Conservation (phyloP, 2,329 filamentous ascomycete species). For the Cladosporium velox region DNA sequence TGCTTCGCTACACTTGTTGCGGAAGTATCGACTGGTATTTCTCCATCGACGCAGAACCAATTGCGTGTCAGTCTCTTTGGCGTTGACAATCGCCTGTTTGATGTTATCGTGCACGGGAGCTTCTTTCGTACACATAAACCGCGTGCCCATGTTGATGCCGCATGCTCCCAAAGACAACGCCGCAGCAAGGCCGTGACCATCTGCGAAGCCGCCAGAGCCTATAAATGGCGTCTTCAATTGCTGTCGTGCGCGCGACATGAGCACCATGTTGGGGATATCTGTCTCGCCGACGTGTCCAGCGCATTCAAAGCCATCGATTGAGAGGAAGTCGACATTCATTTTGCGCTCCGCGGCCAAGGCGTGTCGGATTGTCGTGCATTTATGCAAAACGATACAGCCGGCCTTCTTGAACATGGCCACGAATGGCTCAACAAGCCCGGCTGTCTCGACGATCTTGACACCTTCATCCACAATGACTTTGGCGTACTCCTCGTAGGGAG, state of each 20-base stretch:
- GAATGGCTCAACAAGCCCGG: constrained; percentile 87
- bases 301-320: constrained; percentile 97
- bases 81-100: constrained; percentile 87
- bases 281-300: constrained; percentile 85
- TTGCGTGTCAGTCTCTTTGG: constrained; percentile 87
- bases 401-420: constrained; percentile 85
- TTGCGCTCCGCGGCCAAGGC: constrained; percentile 81
- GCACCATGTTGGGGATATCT: constrained; percentile 86
- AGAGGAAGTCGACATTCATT: constrained; percentile 93
- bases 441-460: constrained; percentile 87
- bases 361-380: constrained; percentile 95
- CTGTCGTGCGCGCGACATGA: constrained; percentile 83
- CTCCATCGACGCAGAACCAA: constrained; percentile 86
- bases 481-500: constrained; percentile 89
- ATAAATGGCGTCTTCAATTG: constrained; percentile 86
- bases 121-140: constrained; percentile 95
- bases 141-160: constrained; percentile 97
- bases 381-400: constrained; percentile 81
- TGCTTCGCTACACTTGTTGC: constrained; percentile 82
- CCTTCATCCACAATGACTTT: constrained; percentile 93
- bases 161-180: constrained; percentile 86
- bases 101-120: constrained; percentile 90
- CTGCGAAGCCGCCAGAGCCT: constrained; percentile 91
- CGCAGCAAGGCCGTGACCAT: constrained; percentile 88
- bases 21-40: constrained; percentile 86